Percentiles rank a stretch among this genome's conserved stretches.
Conservation (phyloP, 164 flowering plant genomes). For the Cinnamomum micranthum region DNA sequence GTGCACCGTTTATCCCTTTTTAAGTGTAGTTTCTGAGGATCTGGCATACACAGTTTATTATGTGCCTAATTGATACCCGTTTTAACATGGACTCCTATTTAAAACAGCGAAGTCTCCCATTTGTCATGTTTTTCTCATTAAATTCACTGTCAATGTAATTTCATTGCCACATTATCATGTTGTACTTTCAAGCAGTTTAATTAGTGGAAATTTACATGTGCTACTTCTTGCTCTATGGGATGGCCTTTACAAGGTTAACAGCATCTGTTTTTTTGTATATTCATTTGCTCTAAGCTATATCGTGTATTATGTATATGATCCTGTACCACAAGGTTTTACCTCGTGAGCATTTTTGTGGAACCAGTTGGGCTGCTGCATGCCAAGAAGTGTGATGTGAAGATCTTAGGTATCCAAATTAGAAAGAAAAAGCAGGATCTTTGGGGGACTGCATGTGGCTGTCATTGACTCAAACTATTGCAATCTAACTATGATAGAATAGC, state of each 20-base stretch:
- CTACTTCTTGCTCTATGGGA: neutral
- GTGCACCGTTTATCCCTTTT: too few relatives aligned
- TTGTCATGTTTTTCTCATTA: neutral
- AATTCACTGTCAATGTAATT: neutral
- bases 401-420: too few relatives aligned
- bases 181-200: neutral
- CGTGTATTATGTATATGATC: neutral
- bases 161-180: neutral
- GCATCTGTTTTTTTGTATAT: neutral
- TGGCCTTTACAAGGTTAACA: neutral
- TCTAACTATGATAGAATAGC: too few relatives aligned
- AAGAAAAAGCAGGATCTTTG: neutral
- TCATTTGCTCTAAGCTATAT: neutral
- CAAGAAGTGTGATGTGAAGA: too few relatives aligned
- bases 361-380: neutral
- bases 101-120: neutral
- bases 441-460: neutral
- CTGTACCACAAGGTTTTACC: too few relatives aligned
- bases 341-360: neutral
- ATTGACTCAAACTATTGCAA: neutral
- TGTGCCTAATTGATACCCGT: too few relatives aligned
- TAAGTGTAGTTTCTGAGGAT: too few relatives aligned
- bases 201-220: neutral
- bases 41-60: too few relatives aligned
- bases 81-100: neutral